Evolutionary conservation across 1,284 basidiomycete species (phyloP), one percentile per base, ranked within the genome.

Genomic region (Ceratobasidium sp.): DNA sequence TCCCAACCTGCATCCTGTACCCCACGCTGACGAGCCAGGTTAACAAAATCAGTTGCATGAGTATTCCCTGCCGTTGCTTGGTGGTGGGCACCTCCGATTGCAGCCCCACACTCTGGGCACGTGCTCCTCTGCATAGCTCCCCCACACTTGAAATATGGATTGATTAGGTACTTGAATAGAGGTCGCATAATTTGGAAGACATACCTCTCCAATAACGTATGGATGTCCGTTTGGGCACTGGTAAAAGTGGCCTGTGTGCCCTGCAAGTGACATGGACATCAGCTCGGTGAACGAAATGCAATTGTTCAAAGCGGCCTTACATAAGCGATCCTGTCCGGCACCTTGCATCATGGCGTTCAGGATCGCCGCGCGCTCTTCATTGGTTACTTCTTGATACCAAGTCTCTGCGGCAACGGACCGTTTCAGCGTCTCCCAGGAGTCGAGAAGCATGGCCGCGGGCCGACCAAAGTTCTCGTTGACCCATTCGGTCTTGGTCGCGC

Each of bases 61-160:
- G 76, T 77, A 73, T 89, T 89, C 13, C 78, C 77, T 0, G 69
- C 15, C 2, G 71, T 6, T 2, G 87, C 73, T 17, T 1, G 71
- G 70, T 88, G 85, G 35, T 52, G 8, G 0, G 68, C 69, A 2
- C 87, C 87, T 35, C 87, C 87, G 67, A 88, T 83, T 1, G n/a
- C 25, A 35, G 65, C 17, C 7, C 65, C 52, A 34, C 86, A 88
- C 73, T 89, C 87, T 0, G 82, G 82, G 70, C 87, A 88, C 3
- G 22, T 72, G 2, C 81, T 74, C 1, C 45, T 72, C 70, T 83
- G 20, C 78, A 79, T 82, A 0, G 85, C 85, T 4, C 85, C 85
- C 50, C 86, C 85, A 67, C 86, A 86, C 84, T 87, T 47, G 49
- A 54, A 71, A 32, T 25, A 35, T 8, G 49, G n/a, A 53, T 69